These are phyloP conservation scores for Grosmannia clavigera DNA, from an alignment of 2,329 filamentous ascomycete species.

Conservation along the genomic window DNA sequence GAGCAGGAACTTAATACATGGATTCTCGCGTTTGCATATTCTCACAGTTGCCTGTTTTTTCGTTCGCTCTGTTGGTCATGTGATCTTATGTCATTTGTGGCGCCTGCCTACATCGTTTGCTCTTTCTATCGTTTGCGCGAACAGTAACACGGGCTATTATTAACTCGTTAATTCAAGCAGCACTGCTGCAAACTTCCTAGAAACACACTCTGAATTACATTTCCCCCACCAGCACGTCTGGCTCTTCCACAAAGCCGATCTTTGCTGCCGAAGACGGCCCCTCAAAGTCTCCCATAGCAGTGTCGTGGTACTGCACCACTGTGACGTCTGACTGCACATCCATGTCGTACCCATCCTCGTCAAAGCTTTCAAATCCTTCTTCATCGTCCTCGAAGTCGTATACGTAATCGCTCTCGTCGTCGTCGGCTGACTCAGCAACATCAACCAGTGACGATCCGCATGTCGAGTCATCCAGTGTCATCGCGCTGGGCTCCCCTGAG, in stretches of 20 bases:
- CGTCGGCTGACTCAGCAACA: not conserved
- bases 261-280: too few relatives aligned
- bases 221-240: too few relatives aligned
- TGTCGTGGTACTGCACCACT: slow-evolving; percentile 10
- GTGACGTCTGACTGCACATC: slow-evolving; percentile 8
- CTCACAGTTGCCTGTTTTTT: too few relatives aligned
- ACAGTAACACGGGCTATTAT: too few relatives aligned
- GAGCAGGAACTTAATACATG: not conserved
- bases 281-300: not conserved
- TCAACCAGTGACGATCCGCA: not conserved
- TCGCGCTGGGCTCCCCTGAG: not conserved
- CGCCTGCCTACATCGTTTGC: too few relatives aligned
- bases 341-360: slow-evolving; percentile 9
- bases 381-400: not conserved
- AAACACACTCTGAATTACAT: not conserved
- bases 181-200: not conserved
- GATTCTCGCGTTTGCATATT: too few relatives aligned
- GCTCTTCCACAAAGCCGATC: too few relatives aligned
- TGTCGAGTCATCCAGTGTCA: not conserved
- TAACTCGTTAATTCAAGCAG: too few relatives aligned
- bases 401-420: not conserved
- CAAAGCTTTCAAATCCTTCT: not conserved
- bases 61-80: too few relatives aligned
- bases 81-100: too few relatives aligned
- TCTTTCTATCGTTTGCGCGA: too few relatives aligned